Evolutionary conservation across 192 early-diverging fungal genomes (phyloP).

Genomic region (Glomus cerebriforme): DNA sequence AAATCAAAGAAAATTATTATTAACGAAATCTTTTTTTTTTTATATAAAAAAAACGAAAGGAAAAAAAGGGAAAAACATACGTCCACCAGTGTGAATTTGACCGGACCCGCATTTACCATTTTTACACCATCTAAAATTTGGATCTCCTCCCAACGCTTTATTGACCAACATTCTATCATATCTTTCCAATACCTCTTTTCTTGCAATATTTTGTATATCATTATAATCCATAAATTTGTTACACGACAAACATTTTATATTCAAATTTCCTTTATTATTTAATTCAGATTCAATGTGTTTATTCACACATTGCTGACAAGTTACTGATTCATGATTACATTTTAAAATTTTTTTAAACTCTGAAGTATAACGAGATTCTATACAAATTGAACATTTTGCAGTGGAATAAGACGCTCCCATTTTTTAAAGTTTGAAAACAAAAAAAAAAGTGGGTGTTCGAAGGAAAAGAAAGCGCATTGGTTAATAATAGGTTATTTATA

Average conservation of each 20-base stretch:
- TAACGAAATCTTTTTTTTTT: background rate
- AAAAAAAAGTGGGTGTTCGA: too few species aligned
- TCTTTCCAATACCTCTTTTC: background rate
- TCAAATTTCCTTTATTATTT: background rate
- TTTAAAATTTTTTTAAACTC: background rate
- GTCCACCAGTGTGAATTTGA: conserved; percentile 25
- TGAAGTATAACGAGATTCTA: too few species aligned
- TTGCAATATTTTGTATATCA: background rate
- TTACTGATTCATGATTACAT: background rate
- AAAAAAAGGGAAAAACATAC: background rate
- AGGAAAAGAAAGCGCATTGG: too few species aligned
- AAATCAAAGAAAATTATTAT: background rate
- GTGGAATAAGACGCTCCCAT: too few species aligned
- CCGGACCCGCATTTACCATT: conserved; percentile 19
- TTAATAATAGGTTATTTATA: too few species aligned
- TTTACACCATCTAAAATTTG: conserved; percentile 31
- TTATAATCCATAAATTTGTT: background rate
- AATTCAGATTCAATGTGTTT: conserved; percentile 4
- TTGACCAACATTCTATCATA: conserved; percentile 7
- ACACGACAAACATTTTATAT: conserved; percentile 15
- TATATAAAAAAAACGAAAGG: too few species aligned
- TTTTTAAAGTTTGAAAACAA: too few species aligned
- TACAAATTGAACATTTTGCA: too few species aligned
- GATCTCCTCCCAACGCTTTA: background rate
- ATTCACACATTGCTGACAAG: conserved; percentile 1